phyloP scores from a whole-genome alignment of 2,329 filamentous ascomycete species.

The Arthrobotrys megalospora region DNA sequence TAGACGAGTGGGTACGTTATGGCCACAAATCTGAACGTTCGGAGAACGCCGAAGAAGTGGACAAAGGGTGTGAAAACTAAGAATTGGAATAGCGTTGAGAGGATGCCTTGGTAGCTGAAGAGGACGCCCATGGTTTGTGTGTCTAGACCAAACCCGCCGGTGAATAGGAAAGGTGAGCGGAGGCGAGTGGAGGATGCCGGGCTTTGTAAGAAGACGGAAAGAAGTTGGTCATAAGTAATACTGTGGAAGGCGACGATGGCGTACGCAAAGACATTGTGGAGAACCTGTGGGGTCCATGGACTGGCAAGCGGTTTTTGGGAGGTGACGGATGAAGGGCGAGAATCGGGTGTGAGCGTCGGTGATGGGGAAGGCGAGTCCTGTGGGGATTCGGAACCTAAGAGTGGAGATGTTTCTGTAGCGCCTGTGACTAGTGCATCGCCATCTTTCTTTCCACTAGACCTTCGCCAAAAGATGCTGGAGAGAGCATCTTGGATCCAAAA shows the following conservation, averaged over 20 bases:
- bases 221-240: conserved; percentile 93
- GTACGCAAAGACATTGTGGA: conserved; percentile 89
- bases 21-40: conserved; percentile 85
- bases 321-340: conserved; percentile 19
- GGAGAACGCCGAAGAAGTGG: conserved; percentile 81
- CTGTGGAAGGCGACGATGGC: conserved; percentile 87
- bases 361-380: conserved; percentile 63
- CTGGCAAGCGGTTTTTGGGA: conserved; percentile 67
- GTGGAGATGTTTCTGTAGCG: conserved; percentile 63
- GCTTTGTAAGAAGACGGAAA: conserved; percentile 91
- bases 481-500: conserved; percentile 73
- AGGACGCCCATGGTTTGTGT: conserved; percentile 90
- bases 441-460: neutral
- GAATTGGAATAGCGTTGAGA: conserved; percentile 89
- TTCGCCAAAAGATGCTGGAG: conserved; percentile 1
- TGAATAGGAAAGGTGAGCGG: conserved; percentile 81
- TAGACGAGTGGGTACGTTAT: conserved; percentile 90
- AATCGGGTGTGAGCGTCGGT: conserved; percentile 3
- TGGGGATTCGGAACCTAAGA: conserved; percentile 65
- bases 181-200: conserved; percentile 67
- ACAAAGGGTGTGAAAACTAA: conserved; percentile 86
- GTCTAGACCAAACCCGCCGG: conserved; percentile 85
- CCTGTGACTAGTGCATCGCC: neutral
- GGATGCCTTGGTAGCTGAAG: conserved; percentile 87
- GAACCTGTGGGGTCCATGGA: conserved; percentile 86